phyloP scores from a whole-genome alignment of 352 stramenopile species.

The Phytophthora agathidicida region DNA sequence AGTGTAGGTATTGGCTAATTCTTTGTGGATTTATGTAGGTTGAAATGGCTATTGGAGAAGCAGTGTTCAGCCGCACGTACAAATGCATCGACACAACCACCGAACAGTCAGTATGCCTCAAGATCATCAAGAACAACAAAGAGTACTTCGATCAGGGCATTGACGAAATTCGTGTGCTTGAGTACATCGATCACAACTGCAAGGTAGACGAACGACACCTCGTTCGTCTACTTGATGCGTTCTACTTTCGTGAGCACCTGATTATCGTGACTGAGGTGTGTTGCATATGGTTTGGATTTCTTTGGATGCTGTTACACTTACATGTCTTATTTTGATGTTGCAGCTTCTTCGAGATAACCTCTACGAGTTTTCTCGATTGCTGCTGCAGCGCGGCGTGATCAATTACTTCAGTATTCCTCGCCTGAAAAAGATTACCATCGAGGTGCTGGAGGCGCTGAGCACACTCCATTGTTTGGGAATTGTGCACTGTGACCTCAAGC shows the following conservation, averaged over 20 bases:
- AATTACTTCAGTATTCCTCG: constrained; percentile 95
- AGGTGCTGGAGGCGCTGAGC: constrained; percentile 93
- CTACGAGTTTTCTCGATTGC: constrained; percentile 96
- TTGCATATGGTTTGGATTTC: neutral
- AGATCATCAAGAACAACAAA: constrained; percentile 99
- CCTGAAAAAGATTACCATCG: constrained; percentile 94
- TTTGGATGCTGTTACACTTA: constrained; percentile 1
- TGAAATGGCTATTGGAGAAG: constrained; percentile 76
- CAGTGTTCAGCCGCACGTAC: constrained; percentile 86
- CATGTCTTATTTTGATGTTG: constrained; percentile 18
- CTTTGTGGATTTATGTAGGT: constrained; percentile 41
- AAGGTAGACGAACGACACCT: constrained; percentile 93
- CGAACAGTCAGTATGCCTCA: constrained; percentile 93
- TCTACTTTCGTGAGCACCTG: constrained; percentile 95
- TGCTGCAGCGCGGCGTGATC: constrained; percentile 76
- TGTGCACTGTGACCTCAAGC: constrained; percentile 99
- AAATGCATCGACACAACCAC: constrained; percentile 68
- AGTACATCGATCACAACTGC: constrained; percentile 75
- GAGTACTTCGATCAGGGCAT: constrained; percentile 98
- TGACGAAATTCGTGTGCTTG: constrained; percentile 80
- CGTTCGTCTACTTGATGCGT: constrained; percentile 94
- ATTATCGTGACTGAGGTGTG: constrained; percentile 97
- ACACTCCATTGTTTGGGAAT: constrained; percentile 92
- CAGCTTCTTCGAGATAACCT: constrained; percentile 96
- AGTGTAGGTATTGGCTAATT: no score